A percentile compares a stretch with the other conserved stretches of the same genome.
phyloP scores from a whole-genome alignment of 1,284 basidiomycete genomes.

The Bjerkandera adusta region DNA sequence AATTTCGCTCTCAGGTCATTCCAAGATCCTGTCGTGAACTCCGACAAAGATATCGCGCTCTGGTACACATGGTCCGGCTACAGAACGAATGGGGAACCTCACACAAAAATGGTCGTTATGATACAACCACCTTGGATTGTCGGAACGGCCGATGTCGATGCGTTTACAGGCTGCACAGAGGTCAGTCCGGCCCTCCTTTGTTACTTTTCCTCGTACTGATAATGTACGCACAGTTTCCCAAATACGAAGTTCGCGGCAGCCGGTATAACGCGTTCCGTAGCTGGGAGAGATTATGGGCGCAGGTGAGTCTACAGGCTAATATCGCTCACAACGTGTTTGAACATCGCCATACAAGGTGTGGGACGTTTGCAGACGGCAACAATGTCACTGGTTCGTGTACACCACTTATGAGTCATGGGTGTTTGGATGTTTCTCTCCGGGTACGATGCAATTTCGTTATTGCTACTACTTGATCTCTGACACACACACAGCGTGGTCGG shows the following conservation, averaged over 20 bases:
- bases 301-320: conserved; percentile 39
- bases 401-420: conserved; percentile 71
- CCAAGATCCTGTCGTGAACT: conserved; percentile 32
- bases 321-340: conserved; percentile 1
- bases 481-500: no score
- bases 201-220: no score
- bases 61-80: conserved; percentile 48
- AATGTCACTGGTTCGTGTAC: conserved; percentile 63
- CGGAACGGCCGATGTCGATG: conserved; percentile 49
- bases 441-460: no score
- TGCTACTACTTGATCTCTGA: no score
- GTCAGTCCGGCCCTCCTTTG: no score
- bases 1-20: no score
- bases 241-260: no score
- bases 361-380: conserved; percentile 54
- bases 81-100: conserved; percentile 17
- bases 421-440: conserved; percentile 65
- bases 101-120: conserved; percentile 48
- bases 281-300: conserved; percentile 61
- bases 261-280: conserved; percentile 26
- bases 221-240: no score
- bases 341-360: no score
- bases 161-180: conserved; percentile 46
- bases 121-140: conserved; percentile 68
- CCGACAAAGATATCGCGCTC: conserved; percentile 42